These are phyloP conservation scores for Rheum nobile DNA, from an alignment of 148 eudicot genomes.

Conservation along the genomic window DNA sequence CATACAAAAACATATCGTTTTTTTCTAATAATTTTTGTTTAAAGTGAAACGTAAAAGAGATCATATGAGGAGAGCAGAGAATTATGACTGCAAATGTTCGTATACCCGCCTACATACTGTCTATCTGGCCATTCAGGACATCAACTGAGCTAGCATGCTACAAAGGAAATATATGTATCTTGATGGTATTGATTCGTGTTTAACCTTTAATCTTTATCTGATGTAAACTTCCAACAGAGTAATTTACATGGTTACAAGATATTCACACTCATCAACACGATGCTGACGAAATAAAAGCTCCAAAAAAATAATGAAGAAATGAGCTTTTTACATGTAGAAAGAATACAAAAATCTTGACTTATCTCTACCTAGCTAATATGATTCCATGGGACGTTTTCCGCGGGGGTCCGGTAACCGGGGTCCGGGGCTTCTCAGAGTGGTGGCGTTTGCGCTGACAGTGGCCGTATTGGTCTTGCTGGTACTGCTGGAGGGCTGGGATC, in stretches of 20 bases:
- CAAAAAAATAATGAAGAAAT: not conserved
- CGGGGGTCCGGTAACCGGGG: not conserved
- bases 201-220: not conserved
- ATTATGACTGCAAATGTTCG: too few relatives aligned
- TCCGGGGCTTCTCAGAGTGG: not conserved
- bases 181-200: not conserved
- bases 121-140: not conserved
- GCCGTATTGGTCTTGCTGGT: conserved; percentile 8
- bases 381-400: conserved; percentile 5
- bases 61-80: too few relatives aligned
- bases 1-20: too few relatives aligned
- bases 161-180: not conserved
- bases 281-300: not conserved
- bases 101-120: too few relatives aligned
- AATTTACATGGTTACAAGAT: not conserved
- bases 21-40: too few relatives aligned
- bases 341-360: not conserved
- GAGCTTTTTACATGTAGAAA: not conserved
- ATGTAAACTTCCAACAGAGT: not conserved
- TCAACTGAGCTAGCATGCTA: not conserved
- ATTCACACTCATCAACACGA: conserved; percentile 4
- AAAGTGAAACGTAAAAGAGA: too few relatives aligned
- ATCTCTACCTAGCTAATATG: not conserved
- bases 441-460: conserved; percentile 9
- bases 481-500: conserved; percentile 18